Percentiles rank a stretch among this genome's conserved stretches.
These are phyloP conservation scores for Aspergillus alliaceus DNA, from an alignment of 2,329 filamentous ascomycete species.

Conservation along the genomic window DNA sequence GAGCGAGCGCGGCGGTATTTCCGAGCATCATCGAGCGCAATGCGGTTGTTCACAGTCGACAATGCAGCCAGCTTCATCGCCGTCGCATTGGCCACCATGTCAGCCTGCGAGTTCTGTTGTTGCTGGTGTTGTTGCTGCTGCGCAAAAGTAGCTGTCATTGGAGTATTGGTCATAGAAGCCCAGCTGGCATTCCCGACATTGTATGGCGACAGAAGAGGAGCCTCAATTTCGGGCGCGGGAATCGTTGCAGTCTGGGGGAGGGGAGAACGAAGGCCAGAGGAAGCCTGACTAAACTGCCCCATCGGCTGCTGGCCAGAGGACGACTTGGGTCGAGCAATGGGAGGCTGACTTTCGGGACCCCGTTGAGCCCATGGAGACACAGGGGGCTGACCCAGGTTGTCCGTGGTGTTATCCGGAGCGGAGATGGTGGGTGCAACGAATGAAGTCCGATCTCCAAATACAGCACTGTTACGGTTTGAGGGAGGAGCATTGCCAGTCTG, in stretches of 20 bases:
- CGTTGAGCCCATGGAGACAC: slow-evolving; percentile 76
- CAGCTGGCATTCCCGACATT: slow-evolving; percentile 82
- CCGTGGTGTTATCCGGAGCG: slow-evolving; percentile 61
- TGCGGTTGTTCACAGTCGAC: slow-evolving; percentile 97
- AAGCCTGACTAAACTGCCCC: slow-evolving; percentile 91
- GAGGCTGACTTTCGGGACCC: slow-evolving; percentile 50
- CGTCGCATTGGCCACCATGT: slow-evolving; percentile 98
- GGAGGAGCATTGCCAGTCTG: slow-evolving; percentile 86
- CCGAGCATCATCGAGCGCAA: slow-evolving; percentile 92
- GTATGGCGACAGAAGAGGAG: slow-evolving; percentile 81
- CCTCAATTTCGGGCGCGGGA: slow-evolving; percentile 70
- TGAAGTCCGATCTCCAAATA: slow-evolving; percentile 73
- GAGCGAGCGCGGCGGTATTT: slow-evolving; percentile 93
- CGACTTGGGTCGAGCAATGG: slow-evolving; percentile 70
- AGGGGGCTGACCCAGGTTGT: slow-evolving; percentile 64
- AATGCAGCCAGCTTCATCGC: slow-evolving; percentile 98
- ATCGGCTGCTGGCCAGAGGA: slow-evolving; percentile 75
- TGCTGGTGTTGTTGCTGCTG: slow-evolving; percentile 43
- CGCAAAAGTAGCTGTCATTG: slow-evolving; percentile 86
- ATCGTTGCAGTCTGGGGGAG: slow-evolving; percentile 82
- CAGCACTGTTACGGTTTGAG: slow-evolving; percentile 88
- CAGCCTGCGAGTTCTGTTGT: slow-evolving; percentile 66
- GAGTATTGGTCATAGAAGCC: slow-evolving; percentile 98
- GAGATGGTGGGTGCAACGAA: slow-evolving; percentile 74
- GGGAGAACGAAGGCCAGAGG: slow-evolving; percentile 77